Percentiles rank a stretch among this genome's conserved stretches.
Conservation (phyloP, 148 eudicot genomes). For the Rhododendron mucronatum region DNA sequence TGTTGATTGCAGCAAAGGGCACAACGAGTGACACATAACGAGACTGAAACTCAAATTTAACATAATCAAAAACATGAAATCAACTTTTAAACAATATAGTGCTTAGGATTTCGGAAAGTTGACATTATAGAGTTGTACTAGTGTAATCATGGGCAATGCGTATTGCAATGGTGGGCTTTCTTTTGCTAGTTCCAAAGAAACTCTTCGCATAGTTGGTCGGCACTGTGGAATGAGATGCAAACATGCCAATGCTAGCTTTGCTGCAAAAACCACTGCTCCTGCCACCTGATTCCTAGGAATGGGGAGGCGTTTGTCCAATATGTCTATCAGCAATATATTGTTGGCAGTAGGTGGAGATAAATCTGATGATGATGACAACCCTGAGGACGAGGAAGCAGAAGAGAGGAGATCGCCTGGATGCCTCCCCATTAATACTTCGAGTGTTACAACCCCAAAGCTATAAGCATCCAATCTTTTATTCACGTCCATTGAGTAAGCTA, state of each 20-base stretch:
- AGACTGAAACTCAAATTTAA: neutral
- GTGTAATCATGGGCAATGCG: neutral
- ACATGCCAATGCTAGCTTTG: neutral
- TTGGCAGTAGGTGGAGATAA: neutral
- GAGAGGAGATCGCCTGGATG: slow-evolving; percentile 22
- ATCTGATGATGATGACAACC: neutral
- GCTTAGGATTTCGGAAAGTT: neutral
- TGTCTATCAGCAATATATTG: no score
- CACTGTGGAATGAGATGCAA: neutral
- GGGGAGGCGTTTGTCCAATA: neutral
- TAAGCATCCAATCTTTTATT: slow-evolving; percentile 19
- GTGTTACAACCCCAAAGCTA: slow-evolving; percentile 22
- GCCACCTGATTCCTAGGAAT: neutral
- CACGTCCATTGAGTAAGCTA: no score
- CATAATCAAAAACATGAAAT: neutral
- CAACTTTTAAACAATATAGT: no score
- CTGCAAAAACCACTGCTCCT: neutral
- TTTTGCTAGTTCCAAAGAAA: neutral
- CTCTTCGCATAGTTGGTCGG: no score
- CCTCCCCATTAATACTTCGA: slow-evolving; percentile 20
- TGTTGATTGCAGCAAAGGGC: neutral
- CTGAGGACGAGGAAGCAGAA: neutral
- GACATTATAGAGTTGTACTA: neutral
- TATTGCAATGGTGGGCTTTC: neutral
- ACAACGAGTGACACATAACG: neutral